Evolutionary conservation across 331 rosid species (phyloP).

Genomic region (Quercus tomentella): DNA sequence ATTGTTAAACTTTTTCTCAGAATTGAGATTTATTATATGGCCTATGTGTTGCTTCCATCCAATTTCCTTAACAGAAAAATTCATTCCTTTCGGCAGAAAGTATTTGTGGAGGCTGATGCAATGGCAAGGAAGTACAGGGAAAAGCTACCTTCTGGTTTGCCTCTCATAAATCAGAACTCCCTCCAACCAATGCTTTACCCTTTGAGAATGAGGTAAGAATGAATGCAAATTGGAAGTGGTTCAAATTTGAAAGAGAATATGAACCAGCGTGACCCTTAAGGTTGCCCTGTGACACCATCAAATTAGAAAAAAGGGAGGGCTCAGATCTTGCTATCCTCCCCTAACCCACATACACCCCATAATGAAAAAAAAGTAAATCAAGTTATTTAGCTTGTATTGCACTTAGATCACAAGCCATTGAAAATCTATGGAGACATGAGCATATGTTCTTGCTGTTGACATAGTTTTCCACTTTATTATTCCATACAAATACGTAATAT

Average conservation of each 20-base stretch:
- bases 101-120: constrained; percentile 59
- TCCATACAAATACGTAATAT: constrained; percentile 1
- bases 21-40: background rate
- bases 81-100: constrained; percentile 39
- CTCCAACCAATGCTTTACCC: constrained; percentile 10
- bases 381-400: background rate
- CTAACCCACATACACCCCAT: background rate
- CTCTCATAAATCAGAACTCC: background rate
- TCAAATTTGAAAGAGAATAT: too few species aligned
- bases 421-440: background rate
- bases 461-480: background rate
- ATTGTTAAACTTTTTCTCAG: background rate
- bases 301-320: background rate
- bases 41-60: background rate
- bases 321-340: background rate
- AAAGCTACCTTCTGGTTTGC: constrained; percentile 37
- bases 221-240: constrained; percentile 60
- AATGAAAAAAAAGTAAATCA: background rate
- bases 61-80: background rate
- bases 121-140: constrained; percentile 73
- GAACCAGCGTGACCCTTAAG: too few species aligned
- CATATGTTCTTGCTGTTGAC: background rate
- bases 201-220: constrained; percentile 35
- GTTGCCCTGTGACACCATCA: background rate
- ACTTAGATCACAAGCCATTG: background rate